Conservation (phyloP, 1,284 basidiomycete species). For the Tetrapyrgos nigripes region DNA sequence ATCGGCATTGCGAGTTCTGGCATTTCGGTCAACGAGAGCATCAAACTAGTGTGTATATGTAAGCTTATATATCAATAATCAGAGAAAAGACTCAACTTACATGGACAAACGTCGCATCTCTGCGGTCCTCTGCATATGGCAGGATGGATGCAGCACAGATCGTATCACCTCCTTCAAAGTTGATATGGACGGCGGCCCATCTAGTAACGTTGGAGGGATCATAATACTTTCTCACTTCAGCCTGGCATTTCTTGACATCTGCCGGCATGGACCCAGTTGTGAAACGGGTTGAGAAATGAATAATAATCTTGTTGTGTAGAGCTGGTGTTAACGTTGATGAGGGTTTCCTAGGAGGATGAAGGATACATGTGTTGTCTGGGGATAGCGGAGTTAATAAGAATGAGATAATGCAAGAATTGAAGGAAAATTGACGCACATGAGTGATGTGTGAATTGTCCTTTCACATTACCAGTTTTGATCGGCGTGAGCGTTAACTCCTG, state of each 20-base stretch:
- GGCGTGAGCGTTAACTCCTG: slow-evolving; percentile 17
- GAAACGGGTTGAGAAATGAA: too few species aligned
- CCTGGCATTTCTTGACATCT: neutral
- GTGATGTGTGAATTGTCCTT: neutral
- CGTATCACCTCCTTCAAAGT: slow-evolving; percentile 31
- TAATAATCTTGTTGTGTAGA: slow-evolving; percentile 18
- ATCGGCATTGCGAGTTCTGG: slow-evolving; percentile 7
- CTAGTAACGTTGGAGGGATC: neutral
- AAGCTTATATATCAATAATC: neutral
- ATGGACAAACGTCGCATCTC: slow-evolving; percentile 30
- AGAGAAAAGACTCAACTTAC: slow-evolving; percentile 16
- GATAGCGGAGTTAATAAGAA: neutral
- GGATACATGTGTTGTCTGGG: slow-evolving; percentile 17
- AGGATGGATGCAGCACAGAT: slow-evolving; percentile 22
- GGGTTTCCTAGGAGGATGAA: slow-evolving; percentile 13
- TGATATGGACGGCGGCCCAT: slow-evolving; percentile 25
- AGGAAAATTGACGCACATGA: neutral
- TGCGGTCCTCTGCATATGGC: too few species aligned
- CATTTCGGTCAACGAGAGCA: slow-evolving; percentile 22
- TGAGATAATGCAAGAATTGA: too few species aligned
- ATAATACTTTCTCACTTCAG: neutral
- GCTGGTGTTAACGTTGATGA: neutral
- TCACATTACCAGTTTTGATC: too few species aligned
- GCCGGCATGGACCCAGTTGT: too few species aligned
- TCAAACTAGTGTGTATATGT: slow-evolving; percentile 24